Percentiles rank a stretch among this genome's conserved stretches.
Conservation (phyloP, 2,329 filamentous ascomycete species). For the Epichloe typhina region DNA sequence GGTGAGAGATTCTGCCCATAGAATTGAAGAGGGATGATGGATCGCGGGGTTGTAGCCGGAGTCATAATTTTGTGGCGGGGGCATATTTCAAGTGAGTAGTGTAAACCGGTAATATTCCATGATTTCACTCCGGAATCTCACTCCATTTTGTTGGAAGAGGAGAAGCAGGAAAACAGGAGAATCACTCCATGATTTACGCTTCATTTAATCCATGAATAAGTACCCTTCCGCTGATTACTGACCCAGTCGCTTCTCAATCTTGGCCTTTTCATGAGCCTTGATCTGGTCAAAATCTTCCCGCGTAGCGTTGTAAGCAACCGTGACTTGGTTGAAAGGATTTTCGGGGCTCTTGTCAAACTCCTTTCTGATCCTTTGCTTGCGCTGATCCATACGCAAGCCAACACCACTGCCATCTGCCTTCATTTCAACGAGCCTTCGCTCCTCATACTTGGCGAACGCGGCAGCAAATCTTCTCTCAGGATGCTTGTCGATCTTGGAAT, state of each 20-base stretch:
- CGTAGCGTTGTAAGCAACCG: constrained; percentile 60
- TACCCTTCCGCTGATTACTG: constrained; percentile 13
- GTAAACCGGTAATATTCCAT: neutral
- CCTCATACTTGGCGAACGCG: constrained; percentile 72
- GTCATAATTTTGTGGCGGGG: neutral
- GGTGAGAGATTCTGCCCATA: constrained; percentile 12
- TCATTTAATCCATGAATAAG: neutral
- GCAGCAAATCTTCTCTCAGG: constrained; percentile 81
- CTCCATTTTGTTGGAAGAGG: too few relatives aligned
- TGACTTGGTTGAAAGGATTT: constrained; percentile 87
- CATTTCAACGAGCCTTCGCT: constrained; percentile 71
- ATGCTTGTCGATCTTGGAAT: constrained; percentile 69
- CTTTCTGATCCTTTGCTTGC: constrained; percentile 70
- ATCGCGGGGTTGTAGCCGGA: constrained; percentile 5
- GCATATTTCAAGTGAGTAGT: too few relatives aligned
- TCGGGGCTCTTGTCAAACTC: constrained; percentile 93
- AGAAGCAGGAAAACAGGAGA: too few relatives aligned
- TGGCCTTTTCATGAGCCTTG: constrained; percentile 51
- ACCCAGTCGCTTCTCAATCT: constrained; percentile 59
- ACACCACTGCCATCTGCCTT: constrained; percentile 60
- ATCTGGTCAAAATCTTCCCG: constrained; percentile 63
- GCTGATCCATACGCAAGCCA: constrained; percentile 70
- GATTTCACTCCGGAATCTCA: too few relatives aligned
- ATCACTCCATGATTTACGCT: too few relatives aligned
- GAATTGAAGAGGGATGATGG: neutral